Base-by-base conservation (phyloP, 2,329 filamentous ascomycete genomes). In the Thielaviopsis musarum region DNA sequence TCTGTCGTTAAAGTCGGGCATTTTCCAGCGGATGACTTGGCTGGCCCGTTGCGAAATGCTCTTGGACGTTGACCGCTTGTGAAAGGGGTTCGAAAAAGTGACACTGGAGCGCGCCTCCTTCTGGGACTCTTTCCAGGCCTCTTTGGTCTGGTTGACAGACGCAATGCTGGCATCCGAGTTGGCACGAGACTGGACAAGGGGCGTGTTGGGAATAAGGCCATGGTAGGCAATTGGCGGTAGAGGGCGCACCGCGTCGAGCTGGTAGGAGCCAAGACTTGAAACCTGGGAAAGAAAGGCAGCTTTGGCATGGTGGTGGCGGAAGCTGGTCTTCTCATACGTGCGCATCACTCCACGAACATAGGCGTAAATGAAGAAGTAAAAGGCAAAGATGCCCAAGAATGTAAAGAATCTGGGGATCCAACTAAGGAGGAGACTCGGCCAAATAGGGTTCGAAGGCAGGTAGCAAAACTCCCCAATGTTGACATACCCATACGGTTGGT, bases 331-430 rank as follows among this genome's bases (percentile, higher is more conserved):
- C 45, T 59, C 60, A 48, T 61, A 61, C 48, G 41, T 48, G n/a
- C 22, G 52, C 51, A 61, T 54, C 21, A 61, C 60, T 6, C 45
- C 60, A 21, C 73, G 70, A 7, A 90, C 81, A 63, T 88, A 85
- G 12, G 80, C 66, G 67, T 90, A 90, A n/a, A 90, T 83, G 6
- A 78, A 79, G 24, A 79, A 72, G 55, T 88, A 88, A 1, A 87
- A 78, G 28, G 74, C 68, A 38, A 88, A 70, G 63, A 91, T 85
- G 26, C 77, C 72, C 9, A 77, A 66, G 64, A 86, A 80, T 57
- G 89, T 82, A 41, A 87, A 64, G 63, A 89, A 89, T 56, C 87
- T 77, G 41, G 87, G 87, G 7, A 87, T 76, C 87, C 87, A 91
- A 60, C 79, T 79, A 2, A 91, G 72, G 0, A 78, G 81, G 17